Percentiles rank a stretch among this genome's conserved stretches.
Evolutionary conservation across 306 rosid species (phyloP).

Genomic region (Medicago truncatula): MtrunA17r5.0-ANR NC_053045.1:47696501-47697000

Average conservation of each 20-base stretch:
- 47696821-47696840: not conserved
- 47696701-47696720: too few species aligned
- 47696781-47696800: conserved; percentile 13
- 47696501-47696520: too few species aligned
- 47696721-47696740: too few species aligned
- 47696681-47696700: too few species aligned
- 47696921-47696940: conserved; percentile 8
- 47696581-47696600: not conserved
- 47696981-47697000: conserved; percentile 31
- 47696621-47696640: not conserved
- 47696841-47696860: not conserved
- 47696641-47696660: too few species aligned
- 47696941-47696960: conserved; percentile 9
- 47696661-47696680: too few species aligned
- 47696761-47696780: conserved; percentile 42
- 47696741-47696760: too few species aligned
- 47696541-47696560: too few species aligned
- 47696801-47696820: not conserved
- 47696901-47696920: conserved; percentile 23
- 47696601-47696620: not conserved
- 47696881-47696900: not conserved
- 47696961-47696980: not conserved
- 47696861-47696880: not conserved
- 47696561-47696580: too few species aligned
- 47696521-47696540: too few species aligned